Base-by-base conservation (phyloP, 768 basidiomycete species). In the Suillus lakei region DNA sequence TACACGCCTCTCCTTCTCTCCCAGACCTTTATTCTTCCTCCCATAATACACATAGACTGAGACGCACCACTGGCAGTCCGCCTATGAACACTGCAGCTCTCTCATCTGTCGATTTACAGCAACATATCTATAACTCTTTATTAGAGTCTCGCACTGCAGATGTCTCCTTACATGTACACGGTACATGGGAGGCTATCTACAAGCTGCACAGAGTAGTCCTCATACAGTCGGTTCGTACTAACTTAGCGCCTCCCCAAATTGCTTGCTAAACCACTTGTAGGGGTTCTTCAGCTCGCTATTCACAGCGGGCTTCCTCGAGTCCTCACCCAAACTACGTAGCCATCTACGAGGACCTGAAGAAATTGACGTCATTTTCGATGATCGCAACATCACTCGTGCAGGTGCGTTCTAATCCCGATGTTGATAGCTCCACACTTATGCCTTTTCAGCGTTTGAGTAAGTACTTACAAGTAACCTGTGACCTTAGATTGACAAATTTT, bases 251-350 rank as follows among this genome's bases (percentile, higher is more conserved):
- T 34, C 7, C 15, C 34, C 44, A 53, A 30, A 18, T 18, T 53
- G 28, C 51, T 51, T 28, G 26, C 50, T 51, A 51, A 28, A 28
- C 32, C 38, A 7, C 54, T 43, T 69, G 1, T 71, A 92, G 90
- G 95, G 91, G 13, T 98, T 95, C 83, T 96, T 97, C 79, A 84
- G 87, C 56, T 89, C 92, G 38, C 85, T 98, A 26, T 98, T 97
- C 77, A 93, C 91, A 0, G 85, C 88, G 2, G 92, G 91, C 4
- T 94, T 92, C 71, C 77, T 82, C 36, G 93, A 94, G 71, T 89
- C 91, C 1, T 71, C 74, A 9, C 62, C 67, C 16, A 68, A 69
- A 26, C 67, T 70, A 55, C 66, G 66, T 63, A 61, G 67, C 66
- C 61, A 66, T 68, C 64, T 66, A 58, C 56, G n/a, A 21, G 69